These are phyloP conservation scores for Aspergillus quadricinctus DNA, from an alignment of 2,329 filamentous ascomycete genomes.

Conservation along the genomic window DNA sequence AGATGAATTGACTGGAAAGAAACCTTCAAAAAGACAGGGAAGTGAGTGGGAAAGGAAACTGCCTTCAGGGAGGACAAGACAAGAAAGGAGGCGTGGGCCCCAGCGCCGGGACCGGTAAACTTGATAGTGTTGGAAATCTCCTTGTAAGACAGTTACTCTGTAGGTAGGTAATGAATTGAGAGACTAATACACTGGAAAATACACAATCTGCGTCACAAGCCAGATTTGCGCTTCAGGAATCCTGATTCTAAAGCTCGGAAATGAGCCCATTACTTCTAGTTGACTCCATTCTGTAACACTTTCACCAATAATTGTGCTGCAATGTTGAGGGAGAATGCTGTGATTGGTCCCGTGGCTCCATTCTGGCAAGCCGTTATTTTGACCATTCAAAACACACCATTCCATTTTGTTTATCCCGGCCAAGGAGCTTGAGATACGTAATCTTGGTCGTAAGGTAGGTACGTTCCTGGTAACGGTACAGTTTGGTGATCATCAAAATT, in stretches of 20 bases:
- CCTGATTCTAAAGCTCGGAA: constrained; percentile 8
- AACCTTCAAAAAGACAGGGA: constrained; percentile 6
- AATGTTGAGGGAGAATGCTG: not conserved
- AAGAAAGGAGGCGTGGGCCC: constrained; percentile 29
- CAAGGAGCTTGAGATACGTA: not conserved
- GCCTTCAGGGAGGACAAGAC: constrained; percentile 23
- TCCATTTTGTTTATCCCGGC: not conserved
- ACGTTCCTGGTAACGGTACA: not conserved
- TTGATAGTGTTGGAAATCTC: constrained; percentile 14
- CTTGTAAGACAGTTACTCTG: constrained; percentile 14
- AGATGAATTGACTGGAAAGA: constrained; percentile 2
- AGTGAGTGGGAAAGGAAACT: constrained; percentile 16
- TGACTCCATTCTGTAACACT: constrained; percentile 13
- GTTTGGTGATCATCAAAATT: not conserved
- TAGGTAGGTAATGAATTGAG: not conserved
- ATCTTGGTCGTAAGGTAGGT: not conserved
- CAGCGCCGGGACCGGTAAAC: constrained; percentile 23
- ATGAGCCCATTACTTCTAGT: constrained; percentile 9
- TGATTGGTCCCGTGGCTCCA: constrained; percentile 8
- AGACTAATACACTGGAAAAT: not conserved
- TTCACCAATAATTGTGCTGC: constrained; percentile 7
- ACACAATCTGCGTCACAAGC: not conserved
- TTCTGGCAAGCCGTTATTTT: constrained; percentile 1
- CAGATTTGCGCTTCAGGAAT: constrained; percentile 1
- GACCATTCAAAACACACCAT: constrained; percentile 5